Percentiles rank a stretch among this genome's conserved stretches.
phyloP scores from a whole-genome alignment of 345 rosid species.

The Melaleuca quinquenervia region DNA sequence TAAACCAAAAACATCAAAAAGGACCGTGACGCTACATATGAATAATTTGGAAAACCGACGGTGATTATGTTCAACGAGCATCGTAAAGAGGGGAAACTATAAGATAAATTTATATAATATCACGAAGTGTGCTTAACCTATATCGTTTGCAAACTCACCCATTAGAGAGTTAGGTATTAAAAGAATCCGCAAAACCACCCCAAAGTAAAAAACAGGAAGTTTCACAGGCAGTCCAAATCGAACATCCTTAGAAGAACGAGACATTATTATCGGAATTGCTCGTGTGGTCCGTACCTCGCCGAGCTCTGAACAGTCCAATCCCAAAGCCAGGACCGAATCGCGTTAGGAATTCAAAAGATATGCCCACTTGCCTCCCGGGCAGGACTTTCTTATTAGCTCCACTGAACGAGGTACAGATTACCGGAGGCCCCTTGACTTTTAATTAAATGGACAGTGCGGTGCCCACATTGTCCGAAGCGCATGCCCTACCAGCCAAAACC shows the following conservation, averaged over 20 bases:
- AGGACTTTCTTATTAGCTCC: not conserved
- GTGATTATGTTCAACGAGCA: not conserved
- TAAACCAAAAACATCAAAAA: not conserved
- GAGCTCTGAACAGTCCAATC: not conserved
- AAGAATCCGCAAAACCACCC: not conserved
- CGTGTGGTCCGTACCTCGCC: not conserved
- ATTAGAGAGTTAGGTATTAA: not conserved
- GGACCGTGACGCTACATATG: not conserved
- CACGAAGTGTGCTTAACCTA: accelerated
- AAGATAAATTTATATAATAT: not conserved
- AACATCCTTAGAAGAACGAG: too few relatives aligned
- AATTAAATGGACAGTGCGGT: not conserved
- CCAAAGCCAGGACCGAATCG: not conserved
- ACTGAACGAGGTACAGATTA: not conserved
- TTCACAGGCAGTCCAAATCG: not conserved
- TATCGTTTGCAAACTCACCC: not conserved
- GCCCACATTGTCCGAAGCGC: not conserved
- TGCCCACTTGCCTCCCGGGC: not conserved
- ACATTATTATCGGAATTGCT: not conserved
- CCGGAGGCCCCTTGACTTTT: not conserved
- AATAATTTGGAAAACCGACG: not conserved
- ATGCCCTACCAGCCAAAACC: not conserved
- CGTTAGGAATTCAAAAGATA: not conserved
- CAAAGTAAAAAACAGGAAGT: too few relatives aligned
- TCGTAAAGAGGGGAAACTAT: too few relatives aligned